These are phyloP conservation scores for Hanseniaspora sp. DNA, from an alignment of 1,139 yeast genomes.

Conservation along the genomic window DNA sequence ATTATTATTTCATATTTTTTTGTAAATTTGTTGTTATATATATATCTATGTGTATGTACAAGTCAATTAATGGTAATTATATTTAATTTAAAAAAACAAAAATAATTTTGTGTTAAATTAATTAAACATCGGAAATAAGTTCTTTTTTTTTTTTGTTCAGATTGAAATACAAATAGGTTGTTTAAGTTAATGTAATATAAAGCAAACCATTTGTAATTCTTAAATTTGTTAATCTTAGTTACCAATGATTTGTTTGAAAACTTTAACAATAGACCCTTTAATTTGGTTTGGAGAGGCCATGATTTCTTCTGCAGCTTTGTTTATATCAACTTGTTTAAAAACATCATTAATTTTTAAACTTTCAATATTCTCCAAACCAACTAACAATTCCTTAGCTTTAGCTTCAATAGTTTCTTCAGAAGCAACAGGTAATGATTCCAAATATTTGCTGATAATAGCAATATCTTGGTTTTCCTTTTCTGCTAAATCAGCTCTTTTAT, in stretches of 20 bases:
- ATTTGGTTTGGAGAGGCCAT: conserved; percentile 36
- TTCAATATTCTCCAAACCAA: conserved; percentile 27
- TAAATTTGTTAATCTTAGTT: background rate
- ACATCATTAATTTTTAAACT: conserved; percentile 33
- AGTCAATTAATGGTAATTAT: no score
- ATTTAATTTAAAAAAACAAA: no score
- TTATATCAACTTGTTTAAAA: conserved; percentile 42
- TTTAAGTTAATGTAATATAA: no score
- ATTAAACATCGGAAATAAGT: no score
- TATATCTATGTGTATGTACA: no score
- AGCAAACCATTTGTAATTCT: no score
- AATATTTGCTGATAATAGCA: conserved; percentile 36
- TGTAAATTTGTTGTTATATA: no score
- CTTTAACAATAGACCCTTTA: conserved; percentile 26
- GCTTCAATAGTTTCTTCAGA: conserved; percentile 39
- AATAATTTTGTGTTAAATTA: no score
- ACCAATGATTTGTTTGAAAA: conserved; percentile 21
- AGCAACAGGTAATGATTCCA: conserved; percentile 41
- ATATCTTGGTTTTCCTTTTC: conserved; percentile 45
- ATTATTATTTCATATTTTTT: no score
- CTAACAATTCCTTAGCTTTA: conserved; percentile 33
- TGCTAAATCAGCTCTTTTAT: conserved; percentile 46
- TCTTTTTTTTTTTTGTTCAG: no score
- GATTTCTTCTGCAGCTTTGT: conserved; percentile 42
- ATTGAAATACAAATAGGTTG: no score